Percentiles rank a stretch among this genome's conserved stretches.
phyloP scores from a whole-genome alignment of 352 stramenopile species.

The Phytophthora parvispora region DNA sequence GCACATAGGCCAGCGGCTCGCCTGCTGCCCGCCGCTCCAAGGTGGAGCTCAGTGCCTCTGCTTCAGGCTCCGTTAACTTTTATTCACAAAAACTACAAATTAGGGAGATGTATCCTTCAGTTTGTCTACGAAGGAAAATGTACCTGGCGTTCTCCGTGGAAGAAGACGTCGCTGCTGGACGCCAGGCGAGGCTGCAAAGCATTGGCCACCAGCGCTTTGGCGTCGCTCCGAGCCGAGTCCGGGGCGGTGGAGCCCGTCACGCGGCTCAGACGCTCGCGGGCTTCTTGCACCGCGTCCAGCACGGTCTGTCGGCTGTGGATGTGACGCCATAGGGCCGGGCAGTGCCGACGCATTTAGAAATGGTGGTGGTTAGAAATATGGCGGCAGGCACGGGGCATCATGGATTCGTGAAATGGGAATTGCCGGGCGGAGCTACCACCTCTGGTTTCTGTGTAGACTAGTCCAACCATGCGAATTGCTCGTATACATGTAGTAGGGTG shows the following conservation, averaged over 20 bases:
- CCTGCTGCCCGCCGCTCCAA: conserved; percentile 41
- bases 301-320: conserved; percentile 30
- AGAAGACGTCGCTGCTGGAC: conserved; percentile 65
- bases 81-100: background rate
- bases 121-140: no score
- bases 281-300: conserved; percentile 25
- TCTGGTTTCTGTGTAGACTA: no score
- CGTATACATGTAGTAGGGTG: no score
- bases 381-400: no score
- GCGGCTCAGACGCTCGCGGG: conserved; percentile 28
- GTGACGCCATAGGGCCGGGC: background rate
- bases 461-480: no score
- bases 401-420: no score
- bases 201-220: conserved; percentile 67
- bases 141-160: conserved; percentile 50
- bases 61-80: conserved; percentile 46
- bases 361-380: no score
- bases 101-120: no score
- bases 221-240: conserved; percentile 38
- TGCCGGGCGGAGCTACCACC: no score
- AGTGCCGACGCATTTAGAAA: background rate
- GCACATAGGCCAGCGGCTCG: conserved; percentile 83
- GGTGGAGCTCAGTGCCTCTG: conserved; percentile 21
- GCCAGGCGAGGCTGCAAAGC: conserved; percentile 50
- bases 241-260: background rate